Base-by-base conservation (phyloP, 73 alveolate genomes). In the Paramecium pentaurelia region DNA sequence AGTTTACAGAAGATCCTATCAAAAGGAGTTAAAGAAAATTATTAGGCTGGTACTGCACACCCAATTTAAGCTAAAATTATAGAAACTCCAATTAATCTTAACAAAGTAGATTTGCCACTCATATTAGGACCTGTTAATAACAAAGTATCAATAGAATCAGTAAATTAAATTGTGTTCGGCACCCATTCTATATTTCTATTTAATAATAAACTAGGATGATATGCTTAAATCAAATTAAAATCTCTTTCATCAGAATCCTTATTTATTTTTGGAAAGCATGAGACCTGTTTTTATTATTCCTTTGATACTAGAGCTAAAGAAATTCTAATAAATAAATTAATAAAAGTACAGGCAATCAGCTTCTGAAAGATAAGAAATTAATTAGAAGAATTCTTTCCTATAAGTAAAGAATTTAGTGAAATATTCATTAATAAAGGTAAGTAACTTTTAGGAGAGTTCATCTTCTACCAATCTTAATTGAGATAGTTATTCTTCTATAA, bases 71-170 rank as follows among this genome's bases (percentile, higher is more conserved):
- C 99, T 86, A 98, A 71, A 28, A 98, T 93, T 9, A 94, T 96
- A 1, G 99, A 98, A 45, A 95, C 70, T 60, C 98, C 95, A 14
- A 96, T 95, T 93, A 95, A 93, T 80, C 99, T 91, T 44, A 98
- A 95, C 22, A 97, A 92, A 11, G 99, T 98, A 9, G 99, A 96
- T 86, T 98, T 98, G 44, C 99, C 99, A 6, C 99, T 99, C 99
- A 98, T 98, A 60, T 98, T 98, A 20, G 99, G 99, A 18, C 99
- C 99, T 9, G 99, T 98, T 54, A 98, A 95, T 12, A 97, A 93
- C 30, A 95, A 49, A 36, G 87, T 86, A 45, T 88, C 77, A 14
- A 86, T 86, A 77, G 38, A 18, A 60, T 77, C 44, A 42, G 11
- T 30, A 12, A 95, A 77, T 12, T 92, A 49, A 8, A 95, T 93